phyloP scores from a whole-genome alignment of 208 protist species.

The Leishmania lainsoni region DNA sequence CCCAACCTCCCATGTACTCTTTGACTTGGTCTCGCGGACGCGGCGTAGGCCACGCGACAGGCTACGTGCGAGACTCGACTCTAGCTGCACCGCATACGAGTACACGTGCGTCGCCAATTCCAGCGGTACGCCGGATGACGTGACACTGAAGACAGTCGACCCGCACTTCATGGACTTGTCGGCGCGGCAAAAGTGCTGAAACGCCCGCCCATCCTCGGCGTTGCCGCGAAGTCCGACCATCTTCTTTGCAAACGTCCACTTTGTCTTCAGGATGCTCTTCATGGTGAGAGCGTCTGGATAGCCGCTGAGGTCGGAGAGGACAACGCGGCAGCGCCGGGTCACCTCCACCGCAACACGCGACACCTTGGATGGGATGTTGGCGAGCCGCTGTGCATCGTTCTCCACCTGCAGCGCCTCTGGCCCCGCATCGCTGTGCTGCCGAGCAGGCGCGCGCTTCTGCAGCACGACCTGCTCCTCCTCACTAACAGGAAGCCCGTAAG shows the following conservation, averaged over 20 bases:
- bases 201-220: slow-evolving; percentile 50
- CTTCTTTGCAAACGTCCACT: slow-evolving; percentile 81
- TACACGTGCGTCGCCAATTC: slow-evolving; percentile 85
- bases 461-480: slow-evolving; percentile 75
- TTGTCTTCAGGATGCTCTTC: slow-evolving; percentile 58
- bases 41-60: slow-evolving; percentile 49
- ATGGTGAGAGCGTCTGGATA: slow-evolving; percentile 67
- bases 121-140: slow-evolving; percentile 31
- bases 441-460: slow-evolving; percentile 59
- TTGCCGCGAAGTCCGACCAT: slow-evolving; percentile 70
- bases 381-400: slow-evolving; percentile 87
- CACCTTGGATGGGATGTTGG: slow-evolving; percentile 85
- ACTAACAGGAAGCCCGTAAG: slow-evolving; percentile 82
- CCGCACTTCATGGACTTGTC: slow-evolving; percentile 84
- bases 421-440: slow-evolving; percentile 58
- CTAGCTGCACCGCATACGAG: slow-evolving; percentile 80
- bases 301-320: slow-evolving; percentile 78
- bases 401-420: slow-evolving; percentile 57
- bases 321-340: slow-evolving; percentile 50
- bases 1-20: slow-evolving; percentile 82
- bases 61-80: slow-evolving; percentile 53
- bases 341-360: slow-evolving; percentile 25
- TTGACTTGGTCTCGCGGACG: slow-evolving; percentile 67
- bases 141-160: slow-evolving; percentile 61
- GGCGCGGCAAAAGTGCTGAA: slow-evolving; percentile 73